Percentiles rank a stretch among this genome's conserved stretches.
Evolutionary conservation across 1,139 yeast genomes (phyloP).

Genomic region (Candida labiduridarum): DNA sequence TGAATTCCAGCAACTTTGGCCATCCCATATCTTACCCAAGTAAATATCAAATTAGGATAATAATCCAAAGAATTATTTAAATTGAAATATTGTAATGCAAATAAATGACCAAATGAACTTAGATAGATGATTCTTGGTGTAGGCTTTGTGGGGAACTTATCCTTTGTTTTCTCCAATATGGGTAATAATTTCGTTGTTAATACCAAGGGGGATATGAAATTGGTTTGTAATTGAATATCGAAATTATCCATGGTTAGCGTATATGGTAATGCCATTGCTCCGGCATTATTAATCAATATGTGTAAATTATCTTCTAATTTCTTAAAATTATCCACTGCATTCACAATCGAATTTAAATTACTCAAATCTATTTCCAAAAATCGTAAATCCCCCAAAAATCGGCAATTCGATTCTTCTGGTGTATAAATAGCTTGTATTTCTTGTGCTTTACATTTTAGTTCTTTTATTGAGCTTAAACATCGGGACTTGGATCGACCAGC

Average conservation of each 20-base stretch:
- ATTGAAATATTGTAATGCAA: conserved; percentile 54
- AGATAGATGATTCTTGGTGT: conserved; percentile 64
- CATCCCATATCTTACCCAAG: conserved; percentile 79
- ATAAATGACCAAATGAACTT: conserved; percentile 69
- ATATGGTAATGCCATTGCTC: conserved; percentile 77
- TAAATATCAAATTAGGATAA: conserved; percentile 66
- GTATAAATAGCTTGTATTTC: conserved; percentile 26
- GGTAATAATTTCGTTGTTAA: conserved; percentile 66
- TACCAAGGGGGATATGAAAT: conserved; percentile 75
- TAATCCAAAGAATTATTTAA: conserved; percentile 57
- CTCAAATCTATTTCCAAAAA: conserved; percentile 66
- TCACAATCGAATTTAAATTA: conserved; percentile 57
- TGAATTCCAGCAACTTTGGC: conserved; percentile 85
- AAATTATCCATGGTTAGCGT: conserved; percentile 67
- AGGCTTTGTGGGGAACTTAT: conserved; percentile 27
- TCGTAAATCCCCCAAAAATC: conserved; percentile 58
- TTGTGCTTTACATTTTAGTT: conserved; percentile 56
- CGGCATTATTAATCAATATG: conserved; percentile 76
- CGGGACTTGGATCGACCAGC: conserved; percentile 68
- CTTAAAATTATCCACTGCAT: conserved; percentile 54
- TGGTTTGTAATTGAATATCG: conserved; percentile 81
- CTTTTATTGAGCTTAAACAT: conserved; percentile 57
- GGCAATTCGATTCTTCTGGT: conserved; percentile 16
- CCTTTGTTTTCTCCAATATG: conserved; percentile 44
- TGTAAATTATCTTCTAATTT: conserved; percentile 56